Base-by-base conservation (phyloP, 2,329 filamentous ascomycete genomes). In the Nothophaeocryptopus gaeumannii region DNA sequence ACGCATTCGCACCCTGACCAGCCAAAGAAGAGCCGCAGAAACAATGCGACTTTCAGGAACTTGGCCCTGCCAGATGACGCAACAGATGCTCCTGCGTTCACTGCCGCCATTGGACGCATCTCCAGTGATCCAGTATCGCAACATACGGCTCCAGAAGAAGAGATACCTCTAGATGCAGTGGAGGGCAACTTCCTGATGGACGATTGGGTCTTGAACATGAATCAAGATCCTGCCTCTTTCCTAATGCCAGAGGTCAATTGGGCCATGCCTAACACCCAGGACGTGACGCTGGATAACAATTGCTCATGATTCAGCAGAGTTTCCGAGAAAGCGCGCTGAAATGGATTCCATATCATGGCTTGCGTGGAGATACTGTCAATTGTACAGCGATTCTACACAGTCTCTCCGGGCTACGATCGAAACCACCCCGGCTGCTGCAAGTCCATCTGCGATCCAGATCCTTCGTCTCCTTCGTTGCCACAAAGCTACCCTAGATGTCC, bases 221-320 rank as follows among this genome's bases (percentile, higher is more conserved):
- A 47, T 16, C 45, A 47, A 40, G 45, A 40, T 10, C 45, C 45
- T 13, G 36, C 45, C 7, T 20, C 20, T 8, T 40, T 47, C 30
- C 11, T 47, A 11, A 47, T 40, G 36, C 36, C 45, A 9, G 45
- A 47, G 12, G 40, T 47, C 16, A 36, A 47, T 26, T 47, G 45
- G 45, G 11, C 36, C 9, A n/a, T 47, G 29, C 40, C 40, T 32
- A 36, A 47, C 2, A 32, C 15, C 8, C 29, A 43, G 8, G 40
- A 32, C 7, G 11, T 20, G 5, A 26, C 20, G 20, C 20, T 26
- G 20, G 20, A 26, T 26, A 7, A 3, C 4, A 26, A 26, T 26
- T 26, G 20, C 20, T 26, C 20, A 26, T 26, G 20, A 26, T 26
- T 26, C n/a, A n/a, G n/a, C n/a, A n/a, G n/a, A n/a, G n/a, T n/a